Evolutionary conservation across 108 stramenopile genomes (phyloP).

Genomic region (Pinguiococcus pyrenoidosus): DNA sequence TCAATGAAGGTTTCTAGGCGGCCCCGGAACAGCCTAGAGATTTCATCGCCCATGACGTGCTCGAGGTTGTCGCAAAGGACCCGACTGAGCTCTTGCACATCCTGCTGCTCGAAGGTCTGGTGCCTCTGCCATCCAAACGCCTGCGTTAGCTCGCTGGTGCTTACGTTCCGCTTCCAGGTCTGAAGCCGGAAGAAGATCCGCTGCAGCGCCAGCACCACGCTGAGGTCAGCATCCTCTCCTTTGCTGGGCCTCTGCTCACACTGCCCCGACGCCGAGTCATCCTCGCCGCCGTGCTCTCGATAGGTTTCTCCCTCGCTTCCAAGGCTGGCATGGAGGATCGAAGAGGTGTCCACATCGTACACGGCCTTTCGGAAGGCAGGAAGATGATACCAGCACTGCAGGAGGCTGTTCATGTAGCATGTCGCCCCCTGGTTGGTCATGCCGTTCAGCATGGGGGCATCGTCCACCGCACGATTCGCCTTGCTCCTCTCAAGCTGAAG

Average conservation of each 20-base stretch:
- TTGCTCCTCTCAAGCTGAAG: no score
- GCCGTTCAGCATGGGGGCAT: no score
- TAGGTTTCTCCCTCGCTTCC: slow-evolving; percentile 8
- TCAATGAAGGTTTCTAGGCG: slow-evolving; percentile 26
- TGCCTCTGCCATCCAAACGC: slow-evolving; percentile 30
- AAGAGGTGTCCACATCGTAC: slow-evolving; percentile 30
- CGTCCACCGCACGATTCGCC: no score
- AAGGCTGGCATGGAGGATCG: no score
- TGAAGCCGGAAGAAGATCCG: slow-evolving; percentile 29
- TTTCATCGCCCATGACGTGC: no score
- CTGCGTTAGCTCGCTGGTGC: slow-evolving; percentile 28
- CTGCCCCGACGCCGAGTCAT: no score
- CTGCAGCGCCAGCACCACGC: slow-evolving; percentile 34
- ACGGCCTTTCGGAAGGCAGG: slow-evolving; percentile 21
- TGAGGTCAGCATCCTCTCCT: neutral
- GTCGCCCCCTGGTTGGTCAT: slow-evolving; percentile 38
- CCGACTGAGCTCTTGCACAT: slow-evolving; percentile 12
- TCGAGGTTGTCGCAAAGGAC: slow-evolving; percentile 39
- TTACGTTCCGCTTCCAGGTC: slow-evolving; percentile 8
- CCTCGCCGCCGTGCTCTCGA: no score
- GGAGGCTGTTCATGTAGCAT: slow-evolving; percentile 36
- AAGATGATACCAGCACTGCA: slow-evolving; percentile 33
- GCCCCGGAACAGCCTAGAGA: no score
- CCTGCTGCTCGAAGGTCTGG: slow-evolving; percentile 29
- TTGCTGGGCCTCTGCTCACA: slow-evolving; percentile 1